Conservation (phyloP, 176 grass and related monocot genomes). For the Lolium rigidum region DNA sequence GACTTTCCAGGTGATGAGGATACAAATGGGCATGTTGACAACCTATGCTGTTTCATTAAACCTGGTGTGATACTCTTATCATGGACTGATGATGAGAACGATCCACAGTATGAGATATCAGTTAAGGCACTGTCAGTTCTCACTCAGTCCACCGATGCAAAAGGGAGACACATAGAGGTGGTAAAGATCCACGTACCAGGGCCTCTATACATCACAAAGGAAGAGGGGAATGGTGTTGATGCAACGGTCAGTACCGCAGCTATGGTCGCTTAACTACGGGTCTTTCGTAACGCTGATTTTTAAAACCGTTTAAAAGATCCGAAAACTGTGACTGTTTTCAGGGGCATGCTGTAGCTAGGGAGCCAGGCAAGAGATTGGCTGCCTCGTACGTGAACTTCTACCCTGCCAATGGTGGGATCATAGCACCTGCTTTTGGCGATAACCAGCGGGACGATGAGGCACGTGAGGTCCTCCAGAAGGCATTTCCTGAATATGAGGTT, state of each 20-base stretch:
- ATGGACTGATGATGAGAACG: conserved; percentile 56
- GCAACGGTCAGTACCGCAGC: neutral
- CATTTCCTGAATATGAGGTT: conserved; percentile 48
- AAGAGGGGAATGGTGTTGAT: neutral
- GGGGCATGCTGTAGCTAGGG: neutral
- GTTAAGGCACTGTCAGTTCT: conserved; percentile 41
- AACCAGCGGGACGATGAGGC: conserved; percentile 52
- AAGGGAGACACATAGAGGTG: conserved; percentile 55
- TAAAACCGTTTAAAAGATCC: no score
- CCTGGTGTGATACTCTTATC: conserved; percentile 59
- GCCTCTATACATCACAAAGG: conserved; percentile 56
- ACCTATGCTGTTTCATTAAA: conserved; percentile 69
- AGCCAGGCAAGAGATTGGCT: conserved; percentile 39
- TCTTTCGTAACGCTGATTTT: neutral
- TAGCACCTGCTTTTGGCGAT: conserved; percentile 54
- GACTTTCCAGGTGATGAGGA: conserved; percentile 56
- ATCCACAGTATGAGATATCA: conserved; percentile 64
- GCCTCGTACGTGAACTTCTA: conserved; percentile 60
- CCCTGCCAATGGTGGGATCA: conserved; percentile 53
- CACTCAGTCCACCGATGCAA: conserved; percentile 50
- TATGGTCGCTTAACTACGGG: neutral
- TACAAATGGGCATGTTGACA: conserved; percentile 71
- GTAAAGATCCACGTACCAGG: conserved; percentile 66
- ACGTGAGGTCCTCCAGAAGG: conserved; percentile 4
- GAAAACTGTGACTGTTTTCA: neutral